Conservation (phyloP, 148 eudicot genomes). For the Simmondsia chinensis region DNA sequence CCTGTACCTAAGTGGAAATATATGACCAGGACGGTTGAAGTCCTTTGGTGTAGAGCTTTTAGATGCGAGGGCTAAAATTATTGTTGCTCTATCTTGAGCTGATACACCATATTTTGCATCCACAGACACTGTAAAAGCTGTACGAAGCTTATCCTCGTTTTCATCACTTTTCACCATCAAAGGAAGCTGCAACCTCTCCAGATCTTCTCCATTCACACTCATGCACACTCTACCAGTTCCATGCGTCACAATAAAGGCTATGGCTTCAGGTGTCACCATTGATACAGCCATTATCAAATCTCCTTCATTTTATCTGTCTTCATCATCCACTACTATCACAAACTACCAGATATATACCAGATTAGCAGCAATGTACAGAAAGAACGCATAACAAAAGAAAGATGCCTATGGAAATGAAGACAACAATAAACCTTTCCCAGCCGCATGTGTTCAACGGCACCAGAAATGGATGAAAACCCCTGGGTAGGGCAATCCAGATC, state of each 20-base stretch:
- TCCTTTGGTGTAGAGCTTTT: slow-evolving; percentile 46
- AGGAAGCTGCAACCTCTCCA: slow-evolving; percentile 45
- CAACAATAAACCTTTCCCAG: slow-evolving; percentile 71
- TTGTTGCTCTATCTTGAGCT: slow-evolving; percentile 43
- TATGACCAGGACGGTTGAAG: slow-evolving; percentile 54
- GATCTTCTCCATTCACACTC: slow-evolving; percentile 44
- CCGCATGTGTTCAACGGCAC: slow-evolving; percentile 55
- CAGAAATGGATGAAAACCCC: slow-evolving; percentile 48
- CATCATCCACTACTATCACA: slow-evolving; percentile 55
- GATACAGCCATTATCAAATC: slow-evolving; percentile 57
- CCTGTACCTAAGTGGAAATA: slow-evolving; percentile 46
- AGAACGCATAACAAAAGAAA: background rate
- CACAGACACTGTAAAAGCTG: slow-evolving; percentile 48
- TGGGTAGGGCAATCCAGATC: slow-evolving; percentile 27
- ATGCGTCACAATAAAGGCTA: slow-evolving; percentile 54
- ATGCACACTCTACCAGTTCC: slow-evolving; percentile 65
- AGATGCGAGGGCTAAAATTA: slow-evolving; percentile 44
- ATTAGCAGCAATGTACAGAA: too few species aligned
- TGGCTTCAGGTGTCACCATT: slow-evolving; percentile 44
- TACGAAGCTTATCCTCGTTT: slow-evolving; percentile 39
- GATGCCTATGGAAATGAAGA: too few species aligned
- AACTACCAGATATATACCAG: too few species aligned
- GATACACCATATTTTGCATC: slow-evolving; percentile 52
- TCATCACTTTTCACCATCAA: slow-evolving; percentile 36
- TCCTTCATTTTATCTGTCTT: slow-evolving; percentile 60